A percentile compares a stretch with the other conserved stretches of the same genome.
Evolutionary conservation across 306 rosid genomes (phyloP).

Genomic region (Mucuna pruriens): DNA sequence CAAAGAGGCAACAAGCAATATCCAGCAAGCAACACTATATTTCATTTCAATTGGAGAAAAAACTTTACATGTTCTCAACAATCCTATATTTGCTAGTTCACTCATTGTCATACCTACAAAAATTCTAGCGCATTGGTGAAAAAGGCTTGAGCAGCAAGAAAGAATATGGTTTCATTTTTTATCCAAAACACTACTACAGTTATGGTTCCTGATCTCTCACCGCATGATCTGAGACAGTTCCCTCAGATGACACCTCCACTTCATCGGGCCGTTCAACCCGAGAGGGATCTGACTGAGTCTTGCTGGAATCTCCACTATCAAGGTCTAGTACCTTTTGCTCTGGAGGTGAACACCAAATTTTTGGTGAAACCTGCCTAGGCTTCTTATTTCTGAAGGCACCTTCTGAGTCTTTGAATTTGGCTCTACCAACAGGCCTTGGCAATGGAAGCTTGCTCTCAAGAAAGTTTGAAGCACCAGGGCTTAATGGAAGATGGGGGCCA

Average conservation of each 20-base stretch:
- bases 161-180: slow-evolving; percentile 61
- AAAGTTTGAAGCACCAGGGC: slow-evolving; percentile 59
- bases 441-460: slow-evolving; percentile 56
- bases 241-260: slow-evolving; percentile 86
- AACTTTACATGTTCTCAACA: slow-evolving; percentile 74
- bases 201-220: slow-evolving; percentile 70
- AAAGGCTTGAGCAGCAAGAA: slow-evolving; percentile 61
- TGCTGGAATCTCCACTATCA: slow-evolving; percentile 84
- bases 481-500: slow-evolving; percentile 52
- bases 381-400: slow-evolving; percentile 43
- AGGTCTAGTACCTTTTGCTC: slow-evolving; percentile 47
- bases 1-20: slow-evolving; percentile 42
- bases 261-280: slow-evolving; percentile 60
- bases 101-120: slow-evolving; percentile 83
- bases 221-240: slow-evolving; percentile 88
- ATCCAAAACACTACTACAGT: slow-evolving; percentile 48
- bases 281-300: slow-evolving; percentile 85
- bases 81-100: slow-evolving; percentile 64
- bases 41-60: slow-evolving; percentile 70
- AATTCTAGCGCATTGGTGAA: slow-evolving; percentile 73
- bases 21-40: slow-evolving; percentile 69
- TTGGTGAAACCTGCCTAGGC: slow-evolving; percentile 49
- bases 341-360: slow-evolving; percentile 39
- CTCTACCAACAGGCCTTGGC: slow-evolving; percentile 65
- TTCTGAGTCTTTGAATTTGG: slow-evolving; percentile 57